Evolutionary conservation across 805 yeast genomes (phyloP).

Genomic region (Saitoella complicata): DNA sequence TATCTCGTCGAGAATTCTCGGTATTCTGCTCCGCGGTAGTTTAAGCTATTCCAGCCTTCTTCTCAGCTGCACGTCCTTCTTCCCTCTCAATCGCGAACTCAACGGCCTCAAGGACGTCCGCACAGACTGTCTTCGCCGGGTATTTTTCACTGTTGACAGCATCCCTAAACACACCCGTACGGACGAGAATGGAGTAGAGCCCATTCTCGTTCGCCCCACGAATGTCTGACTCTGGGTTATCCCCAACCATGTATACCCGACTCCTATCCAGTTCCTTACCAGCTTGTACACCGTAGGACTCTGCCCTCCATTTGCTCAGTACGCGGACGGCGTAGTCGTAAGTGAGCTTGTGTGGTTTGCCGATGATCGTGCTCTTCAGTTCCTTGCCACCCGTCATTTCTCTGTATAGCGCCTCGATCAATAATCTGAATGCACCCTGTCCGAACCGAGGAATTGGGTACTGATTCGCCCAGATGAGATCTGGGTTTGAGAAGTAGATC

Average conservation of each 20-base stretch:
- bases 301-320: constrained; percentile 30
- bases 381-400: constrained; percentile 33
- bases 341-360: constrained; percentile 66
- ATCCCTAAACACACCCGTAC: constrained; percentile 74
- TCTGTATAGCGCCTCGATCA: constrained; percentile 43
- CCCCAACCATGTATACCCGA: constrained; percentile 81
- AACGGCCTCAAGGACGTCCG: neutral
- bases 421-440: constrained; percentile 69
- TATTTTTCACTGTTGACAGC: constrained; percentile 18
- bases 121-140: neutral
- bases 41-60: too few relatives aligned
- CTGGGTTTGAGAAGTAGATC: constrained; percentile 21
- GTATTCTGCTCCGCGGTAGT: too few relatives aligned
- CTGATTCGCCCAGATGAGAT: constrained; percentile 76
- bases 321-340: constrained; percentile 72
- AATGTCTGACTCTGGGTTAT: constrained; percentile 86
- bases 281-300: constrained; percentile 3
- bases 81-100: neutral
- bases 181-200: constrained; percentile 72
- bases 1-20: too few relatives aligned
- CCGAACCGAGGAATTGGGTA: constrained; percentile 69
- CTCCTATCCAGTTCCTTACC: neutral
- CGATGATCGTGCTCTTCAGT: constrained; percentile 43
- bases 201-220: constrained; percentile 75
- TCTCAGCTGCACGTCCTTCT: too few relatives aligned